These are phyloP conservation scores for Forsythia viridissima DNA, from an alignment of 257 asterid genomes.

Conservation along the genomic window DNA sequence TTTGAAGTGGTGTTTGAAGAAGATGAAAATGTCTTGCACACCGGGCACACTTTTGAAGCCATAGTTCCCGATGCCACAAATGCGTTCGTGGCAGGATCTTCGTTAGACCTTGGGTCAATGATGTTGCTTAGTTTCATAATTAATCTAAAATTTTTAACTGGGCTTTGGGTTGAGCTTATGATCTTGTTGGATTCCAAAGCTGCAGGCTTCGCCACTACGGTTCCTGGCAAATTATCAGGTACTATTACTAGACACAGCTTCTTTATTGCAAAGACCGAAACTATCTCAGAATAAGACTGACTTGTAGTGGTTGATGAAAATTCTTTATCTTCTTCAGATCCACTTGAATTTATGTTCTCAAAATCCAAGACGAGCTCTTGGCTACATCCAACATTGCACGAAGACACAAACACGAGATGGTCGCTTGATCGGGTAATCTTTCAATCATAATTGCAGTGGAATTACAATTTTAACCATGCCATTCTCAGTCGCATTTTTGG, in stretches of 20 bases:
- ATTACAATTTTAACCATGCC: too few relatives aligned
- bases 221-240: constrained; percentile 25
- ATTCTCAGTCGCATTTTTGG: too few relatives aligned
- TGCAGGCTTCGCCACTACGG: constrained; percentile 23
- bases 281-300: constrained; percentile 46
- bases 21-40: constrained; percentile 90
- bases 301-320: constrained; percentile 34
- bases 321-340: constrained; percentile 46
- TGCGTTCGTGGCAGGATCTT: constrained; percentile 37
- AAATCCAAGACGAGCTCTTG: constrained; percentile 26
- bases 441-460: constrained; percentile 29
- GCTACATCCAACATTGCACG: constrained; percentile 22
- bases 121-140: constrained; percentile 44
- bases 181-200: constrained; percentile 34
- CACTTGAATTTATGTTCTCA: constrained; percentile 34
- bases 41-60: constrained; percentile 96
- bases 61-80: constrained; percentile 55
- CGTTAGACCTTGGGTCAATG: constrained; percentile 40
- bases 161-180: constrained; percentile 30
- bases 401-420: constrained; percentile 24
- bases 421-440: constrained; percentile 27
- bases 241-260: constrained; percentile 32
- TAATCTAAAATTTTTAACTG: constrained; percentile 61
- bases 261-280: constrained; percentile 34
- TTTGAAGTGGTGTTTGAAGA: constrained; percentile 94